phyloP scores from a whole-genome alignment of 164 flowering plant species.

The Stephania yunnanensis region DNA sequence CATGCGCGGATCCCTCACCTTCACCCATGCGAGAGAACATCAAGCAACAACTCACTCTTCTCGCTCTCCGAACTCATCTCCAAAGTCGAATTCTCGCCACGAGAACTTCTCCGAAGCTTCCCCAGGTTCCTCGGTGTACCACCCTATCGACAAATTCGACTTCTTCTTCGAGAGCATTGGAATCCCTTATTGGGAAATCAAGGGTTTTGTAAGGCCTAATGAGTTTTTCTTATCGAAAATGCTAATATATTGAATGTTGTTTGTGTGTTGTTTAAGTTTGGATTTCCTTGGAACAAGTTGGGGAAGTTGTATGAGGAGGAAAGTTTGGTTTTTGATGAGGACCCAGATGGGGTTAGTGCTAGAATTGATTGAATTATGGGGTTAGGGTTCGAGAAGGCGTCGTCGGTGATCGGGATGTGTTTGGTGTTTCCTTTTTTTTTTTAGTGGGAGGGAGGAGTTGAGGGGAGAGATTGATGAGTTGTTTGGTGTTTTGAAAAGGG shows the following conservation, averaged over 20 bases:
- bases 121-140: constrained; percentile 50
- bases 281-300: constrained; percentile 67
- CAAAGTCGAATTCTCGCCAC: constrained; percentile 25
- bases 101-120: constrained; percentile 24
- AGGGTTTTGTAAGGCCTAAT: constrained; percentile 27
- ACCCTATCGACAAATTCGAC: constrained; percentile 60
- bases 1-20: constrained; percentile 30
- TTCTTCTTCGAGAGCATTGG: constrained; percentile 73
- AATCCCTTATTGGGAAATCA: constrained; percentile 27
- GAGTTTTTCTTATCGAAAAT: constrained; percentile 48
- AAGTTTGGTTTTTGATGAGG: constrained; percentile 28
- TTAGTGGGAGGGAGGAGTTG: too few species aligned
- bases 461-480: too few species aligned
- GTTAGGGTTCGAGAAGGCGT: constrained; percentile 37
- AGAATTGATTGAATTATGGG: constrained; percentile 27
- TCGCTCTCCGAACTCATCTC: constrained; percentile 36
- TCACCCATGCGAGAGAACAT: constrained; percentile 53
- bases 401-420: constrained; percentile 47
- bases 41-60: constrained; percentile 33
- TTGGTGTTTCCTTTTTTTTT: too few species aligned
- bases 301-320: constrained; percentile 48
- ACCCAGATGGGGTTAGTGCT: constrained; percentile 18
- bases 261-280: constrained; percentile 33
- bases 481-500: too few species aligned
- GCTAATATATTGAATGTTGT: constrained; percentile 28